Conservation (phyloP, 2,329 filamentous ascomycete species). For the Talaromyces sp. region DNA sequence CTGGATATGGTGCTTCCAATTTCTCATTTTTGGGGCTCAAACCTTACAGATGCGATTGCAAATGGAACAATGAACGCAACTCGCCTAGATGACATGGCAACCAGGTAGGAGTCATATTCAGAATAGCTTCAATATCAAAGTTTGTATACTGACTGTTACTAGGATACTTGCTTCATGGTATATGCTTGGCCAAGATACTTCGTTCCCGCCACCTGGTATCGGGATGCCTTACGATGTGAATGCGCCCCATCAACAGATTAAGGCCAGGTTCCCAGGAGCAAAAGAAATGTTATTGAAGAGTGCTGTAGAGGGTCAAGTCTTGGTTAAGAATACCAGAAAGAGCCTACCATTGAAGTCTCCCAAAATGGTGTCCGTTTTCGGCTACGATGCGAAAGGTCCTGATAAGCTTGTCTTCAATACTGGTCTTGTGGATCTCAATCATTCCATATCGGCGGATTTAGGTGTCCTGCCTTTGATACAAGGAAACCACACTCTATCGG, state of each 20-base stretch:
- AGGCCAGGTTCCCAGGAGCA: conserved; percentile 52
- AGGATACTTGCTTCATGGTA: conserved; percentile 39
- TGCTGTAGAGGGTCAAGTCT: conserved; percentile 62
- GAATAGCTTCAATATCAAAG: not conserved
- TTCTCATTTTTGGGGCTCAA: conserved; percentile 21
- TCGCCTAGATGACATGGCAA: conserved; percentile 64
- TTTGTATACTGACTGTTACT: conserved; percentile 4
- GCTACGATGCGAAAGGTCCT: conserved; percentile 26
- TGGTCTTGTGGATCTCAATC: not conserved
- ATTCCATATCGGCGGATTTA: too few species aligned
- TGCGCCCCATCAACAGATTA: conserved; percentile 25
- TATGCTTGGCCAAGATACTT: not conserved
- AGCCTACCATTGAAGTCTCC: conserved; percentile 50
- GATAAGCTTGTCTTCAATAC: conserved; percentile 5
- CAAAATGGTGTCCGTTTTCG: conserved; percentile 27
- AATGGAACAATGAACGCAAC: conserved; percentile 61
- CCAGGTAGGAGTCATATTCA: conserved; percentile 24
- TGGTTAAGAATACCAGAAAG: conserved; percentile 55
- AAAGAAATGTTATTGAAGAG: conserved; percentile 44
- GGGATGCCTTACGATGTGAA: conserved; percentile 25
- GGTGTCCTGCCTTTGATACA: too few species aligned
- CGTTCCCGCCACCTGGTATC: conserved; percentile 10
- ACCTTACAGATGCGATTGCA: conserved; percentile 59
- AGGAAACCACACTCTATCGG: conserved; percentile 49
- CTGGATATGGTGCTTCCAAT: conserved; percentile 31